These are phyloP conservation scores for Kodamaea anthophila DNA, from an alignment of 1,139 yeast genomes.

Conservation along the genomic window DNA sequence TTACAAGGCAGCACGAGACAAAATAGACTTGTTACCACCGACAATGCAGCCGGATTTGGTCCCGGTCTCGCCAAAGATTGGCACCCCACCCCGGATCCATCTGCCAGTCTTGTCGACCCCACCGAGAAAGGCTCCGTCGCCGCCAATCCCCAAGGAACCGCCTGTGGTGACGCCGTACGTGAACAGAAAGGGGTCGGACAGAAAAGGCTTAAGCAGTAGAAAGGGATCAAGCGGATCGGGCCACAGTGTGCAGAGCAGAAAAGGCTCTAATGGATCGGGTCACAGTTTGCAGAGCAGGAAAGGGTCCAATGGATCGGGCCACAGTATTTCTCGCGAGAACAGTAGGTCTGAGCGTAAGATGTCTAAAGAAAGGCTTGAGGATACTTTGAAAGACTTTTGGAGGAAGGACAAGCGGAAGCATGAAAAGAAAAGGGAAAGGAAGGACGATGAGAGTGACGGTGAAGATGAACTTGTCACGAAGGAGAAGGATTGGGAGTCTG, in stretches of 20 bases:
- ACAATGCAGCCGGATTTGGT: background rate
- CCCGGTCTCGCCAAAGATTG: background rate
- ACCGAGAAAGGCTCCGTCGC: conserved; percentile 5
- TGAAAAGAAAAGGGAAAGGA: background rate
- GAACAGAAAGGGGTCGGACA: too few relatives aligned
- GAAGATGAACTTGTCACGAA: background rate
- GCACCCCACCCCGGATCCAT: conserved; percentile 4
- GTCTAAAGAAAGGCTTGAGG: too few relatives aligned
- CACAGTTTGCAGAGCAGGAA: too few relatives aligned
- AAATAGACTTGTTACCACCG: background rate
- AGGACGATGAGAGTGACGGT: background rate
- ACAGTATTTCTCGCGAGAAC: too few relatives aligned
- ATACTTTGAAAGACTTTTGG: too few relatives aligned
- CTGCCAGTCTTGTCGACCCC: conserved; percentile 5
- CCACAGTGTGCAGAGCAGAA: too few relatives aligned
- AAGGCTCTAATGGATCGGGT: too few relatives aligned
- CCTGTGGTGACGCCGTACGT: background rate
- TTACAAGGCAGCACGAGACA: background rate
- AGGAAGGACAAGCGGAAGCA: too few relatives aligned
- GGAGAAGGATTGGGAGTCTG: background rate
- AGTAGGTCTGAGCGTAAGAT: too few relatives aligned
- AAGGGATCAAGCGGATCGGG: too few relatives aligned
- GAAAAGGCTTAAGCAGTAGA: background rate
- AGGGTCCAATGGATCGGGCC: too few relatives aligned
- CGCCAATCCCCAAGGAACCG: background rate